Evolutionary conservation across 345 rosid species (phyloP).

Genomic region (Mallotus nudiflorus): DNA sequence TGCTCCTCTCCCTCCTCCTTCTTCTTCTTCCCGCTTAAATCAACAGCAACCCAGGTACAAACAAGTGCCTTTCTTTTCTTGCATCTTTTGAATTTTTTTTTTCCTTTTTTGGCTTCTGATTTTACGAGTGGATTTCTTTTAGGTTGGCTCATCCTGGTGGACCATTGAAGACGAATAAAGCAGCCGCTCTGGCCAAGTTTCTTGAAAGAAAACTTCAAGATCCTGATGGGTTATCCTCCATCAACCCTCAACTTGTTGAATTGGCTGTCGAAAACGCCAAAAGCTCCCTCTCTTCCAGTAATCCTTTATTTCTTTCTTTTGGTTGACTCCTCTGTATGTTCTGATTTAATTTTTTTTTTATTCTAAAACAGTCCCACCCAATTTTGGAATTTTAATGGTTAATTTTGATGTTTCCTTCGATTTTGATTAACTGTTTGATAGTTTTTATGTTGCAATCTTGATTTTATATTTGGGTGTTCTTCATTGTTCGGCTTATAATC

Average conservation of each 20-base stretch:
- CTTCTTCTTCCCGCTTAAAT: constrained; percentile 43
- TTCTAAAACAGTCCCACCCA: no score
- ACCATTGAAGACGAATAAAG: constrained; percentile 90
- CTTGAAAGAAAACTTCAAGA: constrained; percentile 86
- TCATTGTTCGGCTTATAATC: constrained; percentile 14
- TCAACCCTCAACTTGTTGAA: constrained; percentile 74
- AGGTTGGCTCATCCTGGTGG: constrained; percentile 97
- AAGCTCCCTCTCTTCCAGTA: constrained; percentile 55
- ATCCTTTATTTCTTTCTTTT: not conserved
- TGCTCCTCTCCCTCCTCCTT: constrained; percentile 76
- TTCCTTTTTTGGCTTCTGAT: not conserved
- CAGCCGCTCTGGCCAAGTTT: constrained; percentile 89
- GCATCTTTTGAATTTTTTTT: not conserved
- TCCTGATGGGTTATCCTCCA: constrained; percentile 68
- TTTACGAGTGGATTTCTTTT: not conserved
- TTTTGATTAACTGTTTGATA: no score
- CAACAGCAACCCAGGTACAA: constrained; percentile 52
- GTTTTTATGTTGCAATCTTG: no score
- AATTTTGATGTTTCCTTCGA: no score
- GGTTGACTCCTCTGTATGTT: no score
- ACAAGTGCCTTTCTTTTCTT: not conserved
- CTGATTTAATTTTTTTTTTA: not conserved
- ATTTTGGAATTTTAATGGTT: no score
- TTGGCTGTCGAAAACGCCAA: constrained; percentile 80
- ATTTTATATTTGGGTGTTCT: no score